Base-by-base conservation (phyloP, 345 rosid species). In the Stellera chamaejasme region DNA sequence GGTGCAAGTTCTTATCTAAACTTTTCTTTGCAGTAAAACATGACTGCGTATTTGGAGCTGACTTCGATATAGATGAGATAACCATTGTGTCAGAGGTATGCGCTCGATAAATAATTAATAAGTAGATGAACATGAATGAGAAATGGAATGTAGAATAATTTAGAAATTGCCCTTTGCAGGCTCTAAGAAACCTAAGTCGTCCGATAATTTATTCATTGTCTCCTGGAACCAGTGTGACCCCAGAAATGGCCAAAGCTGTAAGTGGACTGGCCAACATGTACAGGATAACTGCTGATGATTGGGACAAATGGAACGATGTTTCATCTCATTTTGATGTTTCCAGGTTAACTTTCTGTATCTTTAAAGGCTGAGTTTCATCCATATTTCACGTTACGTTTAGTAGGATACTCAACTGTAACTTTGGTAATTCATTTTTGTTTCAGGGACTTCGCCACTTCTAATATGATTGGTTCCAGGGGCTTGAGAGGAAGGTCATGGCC, bases 251-350 rank as follows among this genome's bases (percentile, higher is more conserved):
- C 52, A 79, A 81, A 77, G 80, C 75, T 56, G 75, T 85, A 42
- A 72, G 81, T 63, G 78, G 71, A 42, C 62, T 84, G 32, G 89
- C 77, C 53, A 88, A 82, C 79, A 81, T 85, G 96, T 92, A 88
- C 70, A 78, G 96, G 68, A 63, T 92, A 60, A 84, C 96, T 9
- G 90, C 77, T n/a, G 98, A 92, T 75, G 96, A 92, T 55, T 92
- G 98, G 98, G 98, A 92, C 63, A 66, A 75, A 27, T 92, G 98
- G 98, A 71, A 65, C 59, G 98, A 92, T 46, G 85, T 88, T 8
- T 77, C 68, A 26, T 27, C 87, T 55, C 98, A 92, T 81, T 92
- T 92, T 64, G 76, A 82, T 65, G 76, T 92, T 71, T 4, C 88
- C 6, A 83, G 98, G 98, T 91, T 39, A 68, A 43, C 10, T 41